Conservation (phyloP, 768 basidiomycete genomes). For the Boletus reticulatus region DNA sequence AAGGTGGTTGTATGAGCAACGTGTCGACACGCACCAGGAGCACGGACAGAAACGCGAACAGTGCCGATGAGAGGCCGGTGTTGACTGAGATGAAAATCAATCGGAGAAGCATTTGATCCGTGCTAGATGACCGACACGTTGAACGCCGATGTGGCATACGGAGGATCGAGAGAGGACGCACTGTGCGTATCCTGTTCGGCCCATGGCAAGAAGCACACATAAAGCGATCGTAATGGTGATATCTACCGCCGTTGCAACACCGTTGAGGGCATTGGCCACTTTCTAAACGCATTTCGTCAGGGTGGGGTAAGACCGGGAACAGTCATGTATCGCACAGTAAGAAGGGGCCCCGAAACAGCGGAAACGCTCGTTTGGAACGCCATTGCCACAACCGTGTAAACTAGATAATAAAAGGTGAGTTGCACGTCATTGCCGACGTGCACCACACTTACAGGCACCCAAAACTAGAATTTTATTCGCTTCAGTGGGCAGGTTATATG, state of each 20-base stretch:
- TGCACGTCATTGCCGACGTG: not conserved
- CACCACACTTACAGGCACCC: constrained; percentile 9
- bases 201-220: constrained; percentile 21
- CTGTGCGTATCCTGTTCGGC: constrained; percentile 24
- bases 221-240: constrained; percentile 20
- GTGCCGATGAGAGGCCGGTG: constrained; percentile 22
- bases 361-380: constrained; percentile 12
- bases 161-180: not conserved
- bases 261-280: constrained; percentile 10
- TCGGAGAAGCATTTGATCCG: constrained; percentile 23
- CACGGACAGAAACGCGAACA: constrained; percentile 21
- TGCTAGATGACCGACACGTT: constrained; percentile 13
- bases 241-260: constrained; percentile 15
- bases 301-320: not conserved
- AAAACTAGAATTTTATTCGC: constrained; percentile 8
- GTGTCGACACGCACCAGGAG: constrained; percentile 16
- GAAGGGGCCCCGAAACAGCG: constrained; percentile 16
- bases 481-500: not conserved
- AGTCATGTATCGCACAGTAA: constrained; percentile 11
- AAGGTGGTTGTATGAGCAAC: not conserved
- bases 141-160: not conserved
- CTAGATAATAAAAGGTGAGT: constrained; percentile 10
- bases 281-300: constrained; percentile 14
- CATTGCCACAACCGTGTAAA: constrained; percentile 16
- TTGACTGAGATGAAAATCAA: constrained; percentile 26